Evolutionary conservation across 208 protist genomes (phyloP).

Genomic region (Acanthamoeba royreba): DNA sequence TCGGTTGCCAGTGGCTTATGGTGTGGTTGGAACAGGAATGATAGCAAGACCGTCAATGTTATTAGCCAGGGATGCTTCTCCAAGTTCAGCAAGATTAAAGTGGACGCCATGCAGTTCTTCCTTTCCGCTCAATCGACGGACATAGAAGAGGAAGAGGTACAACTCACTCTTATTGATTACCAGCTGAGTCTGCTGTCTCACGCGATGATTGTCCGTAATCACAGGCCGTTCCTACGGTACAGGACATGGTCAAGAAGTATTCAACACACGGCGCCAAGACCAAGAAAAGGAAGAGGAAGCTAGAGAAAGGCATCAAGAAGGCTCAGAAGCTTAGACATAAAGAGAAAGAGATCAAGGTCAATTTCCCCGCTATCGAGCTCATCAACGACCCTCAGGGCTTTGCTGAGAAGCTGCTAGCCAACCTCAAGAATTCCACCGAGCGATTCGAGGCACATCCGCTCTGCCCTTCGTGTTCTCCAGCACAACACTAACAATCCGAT

Average conservation of each 20-base stretch:
- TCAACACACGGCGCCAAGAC: constrained; percentile 73
- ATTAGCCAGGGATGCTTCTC: constrained; percentile 93
- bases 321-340: constrained; percentile 68
- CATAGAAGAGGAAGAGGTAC: constrained; percentile 73
- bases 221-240: neutral
- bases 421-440: constrained; percentile 90
- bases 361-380: constrained; percentile 91
- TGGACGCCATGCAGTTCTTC: constrained; percentile 94
- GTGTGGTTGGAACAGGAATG: constrained; percentile 40
- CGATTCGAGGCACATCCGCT: constrained; percentile 87
- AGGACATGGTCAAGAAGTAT: constrained; percentile 20
- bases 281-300: constrained; percentile 57
- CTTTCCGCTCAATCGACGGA: constrained; percentile 88
- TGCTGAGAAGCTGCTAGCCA: constrained; percentile 88
- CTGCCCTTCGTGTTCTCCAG: neutral
- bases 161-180: neutral
- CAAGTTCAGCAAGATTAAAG: constrained; percentile 87
- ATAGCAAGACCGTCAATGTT: constrained; percentile 89
- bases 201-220: neutral
- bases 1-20: neutral
- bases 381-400: constrained; percentile 95
- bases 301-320: constrained; percentile 82
- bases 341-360: constrained; percentile 15
- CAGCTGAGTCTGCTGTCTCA: neutral
- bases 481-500: neutral